phyloP scores from a whole-genome alignment of 768 basidiomycete genomes.

The Mycena leptocephala region DNA sequence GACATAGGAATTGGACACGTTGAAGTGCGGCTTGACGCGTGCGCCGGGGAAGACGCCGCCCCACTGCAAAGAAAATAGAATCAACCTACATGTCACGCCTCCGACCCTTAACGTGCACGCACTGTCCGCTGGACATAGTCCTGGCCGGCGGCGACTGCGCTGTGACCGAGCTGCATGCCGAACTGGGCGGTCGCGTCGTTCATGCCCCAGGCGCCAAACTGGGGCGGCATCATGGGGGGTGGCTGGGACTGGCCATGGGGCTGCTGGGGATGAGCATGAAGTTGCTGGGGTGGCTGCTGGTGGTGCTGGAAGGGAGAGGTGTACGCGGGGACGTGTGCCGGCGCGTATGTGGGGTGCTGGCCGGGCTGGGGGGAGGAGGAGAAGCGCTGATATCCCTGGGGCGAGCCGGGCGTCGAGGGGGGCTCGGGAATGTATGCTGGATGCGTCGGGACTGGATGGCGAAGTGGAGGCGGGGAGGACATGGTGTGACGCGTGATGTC shows the following conservation, averaged over 20 bases:
- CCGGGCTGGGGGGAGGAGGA: slow-evolving; percentile 66
- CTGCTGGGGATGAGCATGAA: slow-evolving; percentile 47
- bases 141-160: slow-evolving; percentile 93
- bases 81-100: slow-evolving; percentile 26
- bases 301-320: slow-evolving; percentile 67
- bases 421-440: slow-evolving; percentile 90
- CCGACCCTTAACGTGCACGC: slow-evolving; percentile 45
- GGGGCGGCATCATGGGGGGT: slow-evolving; percentile 53
- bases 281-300: slow-evolving; percentile 54
- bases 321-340: slow-evolving; percentile 62
- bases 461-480: slow-evolving; percentile 83
- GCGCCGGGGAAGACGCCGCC: slow-evolving; percentile 84
- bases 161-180: slow-evolving; percentile 95
- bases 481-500: too few relatives aligned
- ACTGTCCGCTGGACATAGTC: slow-evolving; percentile 97
- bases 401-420: slow-evolving; percentile 82
- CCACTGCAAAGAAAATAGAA: slow-evolving; percentile 65
- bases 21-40: slow-evolving; percentile 92
- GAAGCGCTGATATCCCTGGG: slow-evolving; percentile 83
- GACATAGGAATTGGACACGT: slow-evolving; percentile 97
- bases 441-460: slow-evolving; percentile 92
- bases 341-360: slow-evolving; percentile 39
- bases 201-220: slow-evolving; percentile 87
- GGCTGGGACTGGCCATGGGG: slow-evolving; percentile 55
- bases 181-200: slow-evolving; percentile 96